Conservation (phyloP, 148 eudicot genomes). For the Amaranthus hypochondriacus region DNA sequence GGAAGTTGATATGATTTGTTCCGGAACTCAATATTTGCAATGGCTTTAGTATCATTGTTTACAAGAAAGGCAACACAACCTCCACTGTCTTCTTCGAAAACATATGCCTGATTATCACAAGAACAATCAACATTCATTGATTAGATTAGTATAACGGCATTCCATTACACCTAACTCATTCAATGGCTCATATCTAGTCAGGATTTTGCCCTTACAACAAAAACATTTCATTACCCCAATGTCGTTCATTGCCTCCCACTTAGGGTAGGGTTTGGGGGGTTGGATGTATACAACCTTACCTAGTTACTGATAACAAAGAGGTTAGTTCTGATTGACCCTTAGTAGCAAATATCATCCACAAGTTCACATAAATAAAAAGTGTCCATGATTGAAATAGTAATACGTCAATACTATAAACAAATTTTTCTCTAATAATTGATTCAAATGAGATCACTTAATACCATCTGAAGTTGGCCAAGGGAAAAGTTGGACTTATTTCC, state of each 20-base stretch:
- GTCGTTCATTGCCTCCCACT: too few species aligned
- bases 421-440: not conserved
- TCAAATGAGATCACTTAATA: slow-evolving; percentile 8
- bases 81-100: slow-evolving; percentile 37
- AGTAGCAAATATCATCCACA: too few species aligned
- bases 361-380: too few species aligned
- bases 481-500: slow-evolving; percentile 32
- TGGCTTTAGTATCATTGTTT: slow-evolving; percentile 31
- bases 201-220: too few species aligned
- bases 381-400: too few species aligned
- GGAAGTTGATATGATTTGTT: slow-evolving; percentile 40
- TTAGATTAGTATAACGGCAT: not conserved
- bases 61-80: slow-evolving; percentile 46
- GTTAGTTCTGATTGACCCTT: too few species aligned
- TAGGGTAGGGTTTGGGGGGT: too few species aligned
- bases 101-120: slow-evolving; percentile 33
- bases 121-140: not conserved
- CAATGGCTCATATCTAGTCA: too few species aligned
- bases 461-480: slow-evolving; percentile 40
- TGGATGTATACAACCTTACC: too few species aligned
- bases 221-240: too few species aligned
- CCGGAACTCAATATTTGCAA: slow-evolving; percentile 32
- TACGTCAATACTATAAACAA: not conserved
- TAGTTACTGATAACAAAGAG: too few species aligned
- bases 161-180: not conserved